A percentile compares a stretch with the other conserved stretches of the same genome.
These are phyloP conservation scores for Bromus sterilis DNA, from an alignment of 176 grass and related monocot genomes.

Conservation along the genomic window DNA sequence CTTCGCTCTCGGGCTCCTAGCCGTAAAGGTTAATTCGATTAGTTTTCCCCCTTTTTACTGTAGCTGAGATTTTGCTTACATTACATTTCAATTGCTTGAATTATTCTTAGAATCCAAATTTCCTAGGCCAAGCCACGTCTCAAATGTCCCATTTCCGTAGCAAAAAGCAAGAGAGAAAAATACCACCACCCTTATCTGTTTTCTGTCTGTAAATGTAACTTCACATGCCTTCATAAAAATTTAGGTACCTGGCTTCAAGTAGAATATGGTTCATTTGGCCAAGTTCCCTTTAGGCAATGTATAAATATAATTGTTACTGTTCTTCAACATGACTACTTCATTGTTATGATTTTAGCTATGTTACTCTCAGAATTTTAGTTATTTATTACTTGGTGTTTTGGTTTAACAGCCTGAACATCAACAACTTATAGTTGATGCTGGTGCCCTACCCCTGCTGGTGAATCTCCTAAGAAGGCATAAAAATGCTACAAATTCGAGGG, in stretches of 20 bases:
- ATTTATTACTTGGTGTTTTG: constrained; percentile 6
- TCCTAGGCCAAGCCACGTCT: neutral
- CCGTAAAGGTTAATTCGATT: constrained; percentile 66
- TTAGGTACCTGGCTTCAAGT: neutral
- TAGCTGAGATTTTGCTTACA: constrained; percentile 6
- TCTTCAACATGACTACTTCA: neutral
- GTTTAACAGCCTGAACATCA: constrained; percentile 94
- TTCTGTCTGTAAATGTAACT: neutral
- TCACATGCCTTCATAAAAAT: neutral
- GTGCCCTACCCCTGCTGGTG: constrained; percentile 86
- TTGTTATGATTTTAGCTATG: neutral
- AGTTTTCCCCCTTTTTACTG: neutral
- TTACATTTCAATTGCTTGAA: constrained; percentile 2
- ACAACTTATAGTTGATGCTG: constrained; percentile 97
- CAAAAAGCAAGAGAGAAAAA: neutral
- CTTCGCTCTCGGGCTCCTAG: constrained; percentile 93
- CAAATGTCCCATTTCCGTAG: neutral
- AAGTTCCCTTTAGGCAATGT: neutral
- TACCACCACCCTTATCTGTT: neutral
- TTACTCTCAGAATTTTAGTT: neutral
- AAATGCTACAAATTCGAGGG: constrained; percentile 52
- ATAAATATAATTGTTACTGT: neutral
- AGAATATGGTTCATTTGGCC: neutral
- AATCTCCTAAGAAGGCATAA: constrained; percentile 79
- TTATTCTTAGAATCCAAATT: neutral